A percentile compares a stretch with the other conserved stretches of the same genome.
Evolutionary conservation across 2,329 filamentous ascomycete genomes (phyloP).

Genomic region (Pseudocercospora crystallina): DNA sequence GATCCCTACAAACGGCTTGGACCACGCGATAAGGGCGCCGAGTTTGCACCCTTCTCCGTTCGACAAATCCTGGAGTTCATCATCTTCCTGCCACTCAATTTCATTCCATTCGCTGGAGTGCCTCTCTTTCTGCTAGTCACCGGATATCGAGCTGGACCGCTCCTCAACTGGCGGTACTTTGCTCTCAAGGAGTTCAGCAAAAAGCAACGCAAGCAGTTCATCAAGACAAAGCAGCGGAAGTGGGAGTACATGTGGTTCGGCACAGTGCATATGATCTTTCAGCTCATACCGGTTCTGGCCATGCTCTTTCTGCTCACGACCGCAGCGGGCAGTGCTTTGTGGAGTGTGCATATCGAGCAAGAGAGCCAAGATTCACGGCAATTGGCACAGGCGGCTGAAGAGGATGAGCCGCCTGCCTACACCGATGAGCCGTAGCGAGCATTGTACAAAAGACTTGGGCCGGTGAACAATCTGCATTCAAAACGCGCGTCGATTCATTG

Average conservation of each 20-base stretch:
- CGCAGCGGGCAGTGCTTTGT: slow-evolving; percentile 79
- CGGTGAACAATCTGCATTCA: too few relatives aligned
- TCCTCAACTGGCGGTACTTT: slow-evolving; percentile 90
- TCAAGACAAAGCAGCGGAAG: slow-evolving; percentile 60
- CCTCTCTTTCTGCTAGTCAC: slow-evolving; percentile 86
- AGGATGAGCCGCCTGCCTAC: slow-evolving; percentile 30
- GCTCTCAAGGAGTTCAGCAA: slow-evolving; percentile 72
- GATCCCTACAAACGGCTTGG: slow-evolving; percentile 77
- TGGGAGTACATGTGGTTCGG: slow-evolving; percentile 96
- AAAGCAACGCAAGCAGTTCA: slow-evolving; percentile 69
- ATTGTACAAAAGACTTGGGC: too few relatives aligned
- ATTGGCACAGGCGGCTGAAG: slow-evolving; percentile 16
- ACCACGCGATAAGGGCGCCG: slow-evolving; percentile 71
- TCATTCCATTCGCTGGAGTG: slow-evolving; percentile 79
- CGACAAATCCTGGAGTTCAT: slow-evolving; percentile 88
- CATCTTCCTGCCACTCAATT: slow-evolving; percentile 67
- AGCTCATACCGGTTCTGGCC: slow-evolving; percentile 86
- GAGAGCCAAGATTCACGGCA: slow-evolving; percentile 32
- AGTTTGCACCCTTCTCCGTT: slow-evolving; percentile 86
- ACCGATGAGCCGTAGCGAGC: slow-evolving; percentile 29
- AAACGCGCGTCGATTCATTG: too few relatives aligned
- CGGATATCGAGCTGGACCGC: slow-evolving; percentile 80
- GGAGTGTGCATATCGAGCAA: slow-evolving; percentile 77
- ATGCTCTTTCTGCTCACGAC: slow-evolving; percentile 93
- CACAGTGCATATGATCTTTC: slow-evolving; percentile 75